A percentile compares a stretch with the other conserved stretches of the same genome.
Evolutionary conservation across 768 basidiomycete species (phyloP).

Genomic region (Dacryopinax spathularia): DNA sequence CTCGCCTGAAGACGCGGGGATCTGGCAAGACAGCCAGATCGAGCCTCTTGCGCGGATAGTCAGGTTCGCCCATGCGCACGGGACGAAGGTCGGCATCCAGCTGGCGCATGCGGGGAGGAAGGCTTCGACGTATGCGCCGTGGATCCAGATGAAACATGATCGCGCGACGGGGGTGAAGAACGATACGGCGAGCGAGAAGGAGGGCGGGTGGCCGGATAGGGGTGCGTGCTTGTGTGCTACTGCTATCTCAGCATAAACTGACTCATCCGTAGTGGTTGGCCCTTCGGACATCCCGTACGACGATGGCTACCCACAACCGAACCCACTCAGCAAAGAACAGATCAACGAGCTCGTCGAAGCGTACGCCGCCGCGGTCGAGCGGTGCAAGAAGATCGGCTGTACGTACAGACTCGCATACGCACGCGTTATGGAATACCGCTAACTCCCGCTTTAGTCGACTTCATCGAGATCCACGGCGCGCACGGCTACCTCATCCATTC

Average conservation of each 20-base stretch:
- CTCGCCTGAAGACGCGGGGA: slow-evolving; percentile 56
- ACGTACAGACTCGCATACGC: slow-evolving; percentile 17
- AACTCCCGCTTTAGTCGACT: slow-evolving; percentile 35
- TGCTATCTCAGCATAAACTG: slow-evolving; percentile 14
- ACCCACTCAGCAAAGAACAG: slow-evolving; percentile 41
- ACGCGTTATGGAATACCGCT: neutral
- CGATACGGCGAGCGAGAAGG: slow-evolving; percentile 32
- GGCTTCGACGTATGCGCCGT: slow-evolving; percentile 54
- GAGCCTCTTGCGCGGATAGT: slow-evolving; percentile 54
- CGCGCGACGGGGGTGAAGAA: slow-evolving; percentile 12
- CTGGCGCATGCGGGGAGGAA: slow-evolving; percentile 65
- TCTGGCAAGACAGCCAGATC: slow-evolving; percentile 69
- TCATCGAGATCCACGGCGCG: slow-evolving; percentile 58
- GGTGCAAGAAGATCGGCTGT: slow-evolving; percentile 51
- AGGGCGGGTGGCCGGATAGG: slow-evolving; percentile 54
- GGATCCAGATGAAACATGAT: slow-evolving; percentile 32
- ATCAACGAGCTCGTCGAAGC: slow-evolving; percentile 46
- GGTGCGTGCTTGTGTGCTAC: slow-evolving; percentile 25
- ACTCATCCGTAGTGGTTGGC: slow-evolving; percentile 45
- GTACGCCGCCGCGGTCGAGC: slow-evolving; percentile 39
- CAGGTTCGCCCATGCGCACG: slow-evolving; percentile 57
- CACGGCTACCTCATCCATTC: slow-evolving; percentile 54
- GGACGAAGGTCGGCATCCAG: slow-evolving; percentile 60
- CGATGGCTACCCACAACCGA: slow-evolving; percentile 39
- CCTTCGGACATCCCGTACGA: slow-evolving; percentile 47